Evolutionary conservation across 305 asterid genomes (phyloP), one percentile per base, ranked within the genome.

Genomic region (Fraxinus dipetala): DNA sequence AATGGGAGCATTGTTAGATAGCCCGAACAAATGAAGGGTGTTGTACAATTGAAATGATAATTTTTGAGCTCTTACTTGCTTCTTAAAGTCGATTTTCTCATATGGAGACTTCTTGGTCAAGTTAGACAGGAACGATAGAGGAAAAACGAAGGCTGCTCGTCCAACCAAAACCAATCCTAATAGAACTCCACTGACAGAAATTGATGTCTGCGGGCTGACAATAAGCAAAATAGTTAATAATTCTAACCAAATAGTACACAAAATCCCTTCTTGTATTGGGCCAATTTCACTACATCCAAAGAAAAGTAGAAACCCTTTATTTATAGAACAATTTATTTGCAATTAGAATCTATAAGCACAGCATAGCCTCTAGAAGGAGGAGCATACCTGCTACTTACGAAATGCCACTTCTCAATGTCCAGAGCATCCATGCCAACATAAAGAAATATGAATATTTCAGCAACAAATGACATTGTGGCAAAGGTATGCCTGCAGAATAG

Each of bases 81-180:
- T 89, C 80, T 90, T 91, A 65, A 94, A 84, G 79, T 75, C 82
- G 63, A 95, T 95, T 87, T 87, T 94, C 85, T 91, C 95, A 32
- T 83, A 77, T 9, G 89, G 82, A 79, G 82, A 22, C 80, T 91
- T 95, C 94, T 91, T 94, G 84, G 91, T 84, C 90, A 95, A 84
- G 90, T 95, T 94, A 80, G 99, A 92, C 82, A 94, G 48, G 81
- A 91, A 86, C 51, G 99, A 94, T 76, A 94, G 84, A 32, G 98
- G 99, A 85, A 94, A 94, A 72, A 95, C 95, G 82, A 94, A 95
- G 13, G 97, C 97, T n/a, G 98, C 99, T 89, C 99, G 88, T 81
- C 97, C 99, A 45, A 90, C 85, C 90, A 94, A 88, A 88, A 89
- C 86, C 86, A 95, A 87, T 79, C 96, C 97, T 93, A 95, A 82